These are phyloP conservation scores for Berkeleyomyces basicola DNA, from an alignment of 2,329 filamentous ascomycete species.

Conservation along the genomic window DNA sequence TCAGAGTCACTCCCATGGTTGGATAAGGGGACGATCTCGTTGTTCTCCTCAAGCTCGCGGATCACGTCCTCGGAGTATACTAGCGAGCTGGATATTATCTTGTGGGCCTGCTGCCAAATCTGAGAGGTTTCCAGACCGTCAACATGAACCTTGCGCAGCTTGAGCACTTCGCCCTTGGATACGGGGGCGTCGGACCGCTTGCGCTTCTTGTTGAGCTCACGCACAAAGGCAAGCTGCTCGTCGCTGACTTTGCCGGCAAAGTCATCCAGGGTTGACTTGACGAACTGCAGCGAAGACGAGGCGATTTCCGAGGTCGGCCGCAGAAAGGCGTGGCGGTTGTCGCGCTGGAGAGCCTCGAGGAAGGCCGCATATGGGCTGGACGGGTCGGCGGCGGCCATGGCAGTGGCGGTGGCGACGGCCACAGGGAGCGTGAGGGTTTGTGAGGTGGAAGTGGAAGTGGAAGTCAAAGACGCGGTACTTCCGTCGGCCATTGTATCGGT, in stretches of 20 bases:
- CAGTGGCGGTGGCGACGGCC: conserved; percentile 23
- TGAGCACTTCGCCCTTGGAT: conserved; percentile 39
- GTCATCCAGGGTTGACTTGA: conserved; percentile 66
- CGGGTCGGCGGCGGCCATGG: conserved; percentile 18
- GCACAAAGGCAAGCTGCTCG: conserved; percentile 51
- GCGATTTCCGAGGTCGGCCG: conserved; percentile 52
- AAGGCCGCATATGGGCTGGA: conserved; percentile 30
- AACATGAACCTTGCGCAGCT: conserved; percentile 66
- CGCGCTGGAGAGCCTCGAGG: conserved; percentile 38
- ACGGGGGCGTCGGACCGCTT: conserved; percentile 44
- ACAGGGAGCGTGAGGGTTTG: conserved; percentile 41
- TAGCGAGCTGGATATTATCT: conserved; percentile 50
- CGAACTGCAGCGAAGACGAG: conserved; percentile 51
- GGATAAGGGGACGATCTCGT: conserved; percentile 26
- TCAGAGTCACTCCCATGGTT: conserved; percentile 18
- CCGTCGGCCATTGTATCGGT: conserved; percentile 15
- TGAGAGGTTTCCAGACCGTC: conserved; percentile 78
- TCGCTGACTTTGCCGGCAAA: conserved; percentile 60
- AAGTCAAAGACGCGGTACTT: conserved; percentile 36
- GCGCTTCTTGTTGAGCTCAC: conserved; percentile 55
- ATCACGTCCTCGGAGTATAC: conserved; percentile 31
- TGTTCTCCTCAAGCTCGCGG: conserved; percentile 31
- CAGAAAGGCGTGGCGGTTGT: conserved; percentile 58
- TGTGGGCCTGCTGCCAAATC: conserved; percentile 84
- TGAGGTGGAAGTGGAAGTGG: conserved; percentile 48